These are phyloP conservation scores for Heterobasidion occidentale DNA, from an alignment of 1,284 basidiomycete species.

Conservation along the genomic window DNA sequence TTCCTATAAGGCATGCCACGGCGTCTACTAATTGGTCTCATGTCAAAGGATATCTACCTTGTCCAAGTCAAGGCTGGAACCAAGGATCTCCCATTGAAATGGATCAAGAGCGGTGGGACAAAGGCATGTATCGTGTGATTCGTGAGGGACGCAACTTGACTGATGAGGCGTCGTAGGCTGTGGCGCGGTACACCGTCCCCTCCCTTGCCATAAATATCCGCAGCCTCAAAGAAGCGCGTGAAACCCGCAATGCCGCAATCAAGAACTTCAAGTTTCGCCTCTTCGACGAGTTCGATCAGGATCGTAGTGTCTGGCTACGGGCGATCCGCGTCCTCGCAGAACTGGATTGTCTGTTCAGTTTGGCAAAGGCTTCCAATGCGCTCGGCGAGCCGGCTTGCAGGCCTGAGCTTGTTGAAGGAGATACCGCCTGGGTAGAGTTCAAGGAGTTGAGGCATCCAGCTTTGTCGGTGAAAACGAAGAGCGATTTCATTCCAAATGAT, in stretches of 20 bases:
- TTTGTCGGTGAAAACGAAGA: constrained; percentile 52
- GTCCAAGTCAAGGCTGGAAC: constrained; percentile 60
- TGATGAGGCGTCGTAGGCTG: constrained; percentile 36
- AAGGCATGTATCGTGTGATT: constrained; percentile 42
- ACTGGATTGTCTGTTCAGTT: constrained; percentile 89
- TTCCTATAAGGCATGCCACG: background rate
- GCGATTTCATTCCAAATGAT: constrained; percentile 92
- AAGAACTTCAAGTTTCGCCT: constrained; percentile 80
- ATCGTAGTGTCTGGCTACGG: constrained; percentile 74
- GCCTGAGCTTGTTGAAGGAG: constrained; percentile 80
- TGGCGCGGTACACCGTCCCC: constrained; percentile 72
- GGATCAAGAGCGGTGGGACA: constrained; percentile 78
- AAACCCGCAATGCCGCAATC: constrained; percentile 73
- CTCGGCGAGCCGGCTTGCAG: constrained; percentile 92
- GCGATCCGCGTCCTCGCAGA: constrained; percentile 76
- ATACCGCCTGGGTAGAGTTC: constrained; percentile 76
- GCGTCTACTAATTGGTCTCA: background rate
- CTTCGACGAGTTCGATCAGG: constrained; percentile 80
- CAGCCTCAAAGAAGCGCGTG: constrained; percentile 84
- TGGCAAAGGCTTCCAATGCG: constrained; percentile 85
- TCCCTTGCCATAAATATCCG: constrained; percentile 67
- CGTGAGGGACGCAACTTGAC: background rate
- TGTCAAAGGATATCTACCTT: constrained; percentile 75
- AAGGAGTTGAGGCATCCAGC: constrained; percentile 83
- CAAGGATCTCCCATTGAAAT: constrained; percentile 69